Evolutionary conservation across 1,284 basidiomycete species (phyloP), one percentile per base, ranked within the genome.

Genomic region (Cerrena zonata): DNA sequence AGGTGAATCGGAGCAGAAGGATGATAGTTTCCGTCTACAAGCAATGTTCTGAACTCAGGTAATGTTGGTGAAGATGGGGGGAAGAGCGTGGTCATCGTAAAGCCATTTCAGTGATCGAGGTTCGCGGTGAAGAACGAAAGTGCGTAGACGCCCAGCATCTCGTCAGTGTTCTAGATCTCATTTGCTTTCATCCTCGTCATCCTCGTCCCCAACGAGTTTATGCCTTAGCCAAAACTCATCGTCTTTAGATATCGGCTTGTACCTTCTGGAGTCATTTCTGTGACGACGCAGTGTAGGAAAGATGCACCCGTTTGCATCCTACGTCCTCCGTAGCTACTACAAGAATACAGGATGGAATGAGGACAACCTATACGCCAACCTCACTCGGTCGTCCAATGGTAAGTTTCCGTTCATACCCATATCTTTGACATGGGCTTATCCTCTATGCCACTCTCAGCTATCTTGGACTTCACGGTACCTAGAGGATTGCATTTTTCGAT

Each of bases 311-410:
- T 93, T 93, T 64, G 85, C 89, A 23, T 82, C 90, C 11, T 91
- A 94, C 71, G 86, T 97, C 47, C 76, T 97, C 41, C 84, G 88
- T 56, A 86, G 79, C 65, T 97, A 96, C 70, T 94, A 94, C 73
- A 79, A 82, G 56, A 84, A 84, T 12, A 96, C 92, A 39, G 90
- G 90, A 55, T 98, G 94, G 94, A 94, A 94, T 63, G 91, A 95
- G 66, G 93, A 97, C 69, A 94, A 94, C 64, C 78, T 94, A 5
- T 97, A 94, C 64, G 84, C 89, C 4, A 91, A 95, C 60, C 66
- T 98, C 34, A 97, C 92, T 4, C 80, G 91, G 39, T 89, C 91
- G 34, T 94, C 91, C 1, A 86, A 80, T 71, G 88, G 91, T 93
- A 55, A 54, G 81, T 71, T 25, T 53, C 63, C 52, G 51, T 69